These are phyloP conservation scores for Datura wrightii DNA, from an alignment of 257 asterid genomes.

Conservation along the genomic window DNA sequence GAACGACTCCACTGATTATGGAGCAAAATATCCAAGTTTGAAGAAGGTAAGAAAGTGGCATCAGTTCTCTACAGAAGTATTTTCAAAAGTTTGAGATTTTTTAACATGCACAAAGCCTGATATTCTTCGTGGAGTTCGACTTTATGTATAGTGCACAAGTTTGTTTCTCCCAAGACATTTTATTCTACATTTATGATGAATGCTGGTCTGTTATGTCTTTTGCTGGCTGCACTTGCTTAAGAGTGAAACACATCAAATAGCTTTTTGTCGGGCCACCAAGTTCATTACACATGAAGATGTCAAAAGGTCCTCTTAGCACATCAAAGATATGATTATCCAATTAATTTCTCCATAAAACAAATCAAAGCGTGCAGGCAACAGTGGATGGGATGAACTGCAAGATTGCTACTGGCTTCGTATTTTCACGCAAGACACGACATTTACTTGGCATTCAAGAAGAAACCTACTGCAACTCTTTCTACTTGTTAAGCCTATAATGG, in stretches of 20 bases:
- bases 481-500: background rate
- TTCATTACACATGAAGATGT: background rate
- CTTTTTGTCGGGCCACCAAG: background rate
- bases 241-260: background rate
- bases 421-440: background rate
- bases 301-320: background rate
- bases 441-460: background rate
- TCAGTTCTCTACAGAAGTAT: background rate
- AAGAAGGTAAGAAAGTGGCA: background rate
- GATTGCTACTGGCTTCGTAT: background rate
- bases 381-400: too few relatives aligned
- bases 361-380: too few relatives aligned
- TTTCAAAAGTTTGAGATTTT: background rate
- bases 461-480: background rate
- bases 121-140: background rate
- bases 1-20: background rate
- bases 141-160: background rate
- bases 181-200: background rate
- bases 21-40: background rate
- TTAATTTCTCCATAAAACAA: background rate
- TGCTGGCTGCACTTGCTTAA: background rate
- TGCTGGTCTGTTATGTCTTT: background rate
- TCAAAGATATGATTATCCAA: background rate
- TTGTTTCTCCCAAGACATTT: background rate
- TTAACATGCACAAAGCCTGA: background rate